Evolutionary conservation across 257 asterid species (phyloP), one percentile per base, ranked within the genome.

Genomic region (Solanum paucissectum): DNA sequence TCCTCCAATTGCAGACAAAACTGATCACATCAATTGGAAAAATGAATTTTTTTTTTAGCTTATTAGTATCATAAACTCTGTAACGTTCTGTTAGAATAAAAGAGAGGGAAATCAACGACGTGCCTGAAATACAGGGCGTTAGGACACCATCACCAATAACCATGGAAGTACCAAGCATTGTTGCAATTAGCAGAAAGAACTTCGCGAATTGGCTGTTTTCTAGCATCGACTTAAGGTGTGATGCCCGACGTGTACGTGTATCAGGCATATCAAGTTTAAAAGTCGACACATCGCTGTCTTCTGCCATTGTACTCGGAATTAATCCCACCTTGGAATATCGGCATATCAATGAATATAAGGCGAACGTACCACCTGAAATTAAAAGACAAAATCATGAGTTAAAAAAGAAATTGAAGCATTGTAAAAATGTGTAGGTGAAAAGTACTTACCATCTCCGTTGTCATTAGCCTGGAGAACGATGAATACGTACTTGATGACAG

Each of bases 111-210:
- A 21, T 21, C 5, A 34, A 49, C 69, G 34, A 12, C 20, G 55
- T 77, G 92, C 98, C 98, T 38, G 98, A 94, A 68, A 94, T 93
- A 40, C 97, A 90, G 1, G 98, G 98, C 38, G 98, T 95, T 11
- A 95, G 94, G 34, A 94, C 88, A 4, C 98, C 98, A 88, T 94
- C 98, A 16, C 98, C 98, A 34, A 96, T 95, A 11, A 96, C 94
- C 98, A 96, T 96, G 23, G 98, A 93, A 87, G 98, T 96, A 32
- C 95, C 98, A 2, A 95, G 94, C 89, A 94, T 93, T 33, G 97
- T 92, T 18, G 92, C 92, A 5, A 95, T 83, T 34, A 94, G 58
- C 12, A 95, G 87, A 8, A 91, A 62, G 36, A 86, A 37, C 88
- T 92, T 93, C 0, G 90, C 91, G 6, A 83, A 69, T 2, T 55